Evolutionary conservation across 352 stramenopile genomes (phyloP), one percentile per base, ranked within the genome.

Genomic region (Sclerospora graminicola): DNA sequence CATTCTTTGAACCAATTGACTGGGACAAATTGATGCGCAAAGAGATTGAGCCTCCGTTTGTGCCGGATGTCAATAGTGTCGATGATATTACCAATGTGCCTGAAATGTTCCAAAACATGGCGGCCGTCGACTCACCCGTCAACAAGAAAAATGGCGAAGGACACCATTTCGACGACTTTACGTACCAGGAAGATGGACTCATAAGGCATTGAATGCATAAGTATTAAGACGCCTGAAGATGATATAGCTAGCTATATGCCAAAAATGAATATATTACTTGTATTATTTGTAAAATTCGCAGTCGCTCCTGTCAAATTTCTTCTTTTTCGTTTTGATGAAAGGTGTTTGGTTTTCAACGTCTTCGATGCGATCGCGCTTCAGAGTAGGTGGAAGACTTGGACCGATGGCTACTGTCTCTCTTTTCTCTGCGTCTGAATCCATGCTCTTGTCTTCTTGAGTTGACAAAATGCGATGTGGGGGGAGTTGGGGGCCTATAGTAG

Each of bases 31-130:
- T 93, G 13, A 68, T 89, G 54, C 69, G 74, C 8, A 95, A 87
- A 43, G 80, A 91, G 51, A 86, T 93, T 38, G 53, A 69, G 26
- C 82, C 83, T 30, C 60, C 76, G 15, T 95, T 93, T 45, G 55
- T 91, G 6, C 83, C 83, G 1, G 62, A 90, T 1, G 76, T 93
- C 11, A 69, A 67, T 11, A 80, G 71, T 27, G 76, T 85, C 8
- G 75, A 91, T 33, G 82, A 93, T 38, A 83, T 91, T 31, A 86
- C 79, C n/a, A 91, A 93, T 48, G 80, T 91, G 27, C 82, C 82
- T 1, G 75, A 90, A 46, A 89, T 91, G 77, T 93, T 93, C 57
- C 82, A 91, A 60, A 88, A 87, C 41, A 93, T 93, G 82, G 79
- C 75, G 9, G 79, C 82, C 0, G 70, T 93, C 21, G 82, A 93